Evolutionary conservation across 306 rosid species (phyloP), one percentile per base, ranked within the genome.

Genomic region (Glycyrrhiza uralensis): DNA sequence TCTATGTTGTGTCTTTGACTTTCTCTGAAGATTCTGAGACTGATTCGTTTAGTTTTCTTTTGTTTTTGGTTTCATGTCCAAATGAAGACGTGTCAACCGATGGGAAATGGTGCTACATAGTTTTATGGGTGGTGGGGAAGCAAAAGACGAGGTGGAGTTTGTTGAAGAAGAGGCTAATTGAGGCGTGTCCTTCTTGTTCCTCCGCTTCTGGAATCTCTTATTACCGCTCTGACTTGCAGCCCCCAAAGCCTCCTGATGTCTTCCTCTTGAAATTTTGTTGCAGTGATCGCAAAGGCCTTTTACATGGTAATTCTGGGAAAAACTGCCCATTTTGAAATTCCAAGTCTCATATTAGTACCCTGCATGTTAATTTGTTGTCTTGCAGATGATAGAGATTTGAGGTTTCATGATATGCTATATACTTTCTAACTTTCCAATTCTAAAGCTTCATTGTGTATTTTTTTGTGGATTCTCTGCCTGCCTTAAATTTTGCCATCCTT

Each of bases 71-170:
- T 79, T 67, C 18, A 11, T 79, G 66, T 14, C n/a, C n/a, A n/a
- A 59, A 64, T 86, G 86, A 81, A 94, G 99, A 94, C 59, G 89
- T 94, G 4, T 86, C 97, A 3, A 94, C 99, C 9, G 99, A 94
- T 72, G 99, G 99, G 20, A 91, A 78, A 81, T 94, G 99, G 99
- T 94, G 99, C 85, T 94, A 83, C 84, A n/a, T 94, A 62, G 93
- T 94, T 29, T 86, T 94, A 36, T 91, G 97, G 99, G 99, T 94
- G 66, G 41, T 64, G 29, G 99, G 96, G 42, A 87, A 78, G 20
- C 82, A 88, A 2, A 79, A 79, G 20, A 91, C 97, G 8, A 84
- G 85, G 83, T 94, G 99, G 99, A 76, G 61, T 72, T 86, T 88
- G 81, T 84, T 94, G 78, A 82, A 89, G 83, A 90, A 84, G 79